Percentiles rank a stretch among this genome's conserved stretches.
Evolutionary conservation across 2,329 filamentous ascomycete genomes (phyloP).

Genomic region (Paecilomyces fulvus): DNA sequence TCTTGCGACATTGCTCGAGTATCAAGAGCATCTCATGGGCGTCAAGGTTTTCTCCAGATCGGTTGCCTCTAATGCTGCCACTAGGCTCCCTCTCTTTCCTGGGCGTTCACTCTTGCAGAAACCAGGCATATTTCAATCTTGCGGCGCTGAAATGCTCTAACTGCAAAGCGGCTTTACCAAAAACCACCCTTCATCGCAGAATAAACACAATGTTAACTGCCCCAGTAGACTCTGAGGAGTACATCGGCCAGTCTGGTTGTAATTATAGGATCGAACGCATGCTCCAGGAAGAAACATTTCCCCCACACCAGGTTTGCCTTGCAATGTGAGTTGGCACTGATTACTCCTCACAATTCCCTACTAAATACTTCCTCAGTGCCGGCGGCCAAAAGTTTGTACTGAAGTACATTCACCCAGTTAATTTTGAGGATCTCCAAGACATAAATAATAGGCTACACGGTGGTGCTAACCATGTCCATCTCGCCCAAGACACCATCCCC

Average conservation of each 20-base stretch:
- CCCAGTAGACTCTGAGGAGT: slow-evolving; percentile 2
- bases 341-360: background rate
- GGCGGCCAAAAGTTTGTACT: slow-evolving; percentile 10
- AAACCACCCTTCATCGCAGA: slow-evolving; percentile 8
- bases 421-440: slow-evolving; percentile 10
- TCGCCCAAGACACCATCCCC: slow-evolving; percentile 35
- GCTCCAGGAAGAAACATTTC: slow-evolving; percentile 10
- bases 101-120: background rate
- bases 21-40: background rate
- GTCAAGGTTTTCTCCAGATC: background rate
- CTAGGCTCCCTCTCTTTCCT: slow-evolving; percentile 1
- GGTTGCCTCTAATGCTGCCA: slow-evolving; percentile 7
- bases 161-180: background rate
- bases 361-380: slow-evolving; percentile 9
- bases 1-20: background rate
- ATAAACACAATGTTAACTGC: slow-evolving; percentile 8
- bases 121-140: slow-evolving; percentile 3
- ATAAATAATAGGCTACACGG: slow-evolving; percentile 8
- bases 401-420: slow-evolving; percentile 9
- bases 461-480: slow-evolving; percentile 24
- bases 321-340: slow-evolving; percentile 8
- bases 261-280: slow-evolving; percentile 11
- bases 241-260: slow-evolving; percentile 11
- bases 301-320: slow-evolving; percentile 8
- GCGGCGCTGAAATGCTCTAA: background rate